Evolutionary conservation across 2,329 filamentous ascomycete species (phyloP), one percentile per base, ranked within the genome.

Genomic region (Penicillium sp.): DNA sequence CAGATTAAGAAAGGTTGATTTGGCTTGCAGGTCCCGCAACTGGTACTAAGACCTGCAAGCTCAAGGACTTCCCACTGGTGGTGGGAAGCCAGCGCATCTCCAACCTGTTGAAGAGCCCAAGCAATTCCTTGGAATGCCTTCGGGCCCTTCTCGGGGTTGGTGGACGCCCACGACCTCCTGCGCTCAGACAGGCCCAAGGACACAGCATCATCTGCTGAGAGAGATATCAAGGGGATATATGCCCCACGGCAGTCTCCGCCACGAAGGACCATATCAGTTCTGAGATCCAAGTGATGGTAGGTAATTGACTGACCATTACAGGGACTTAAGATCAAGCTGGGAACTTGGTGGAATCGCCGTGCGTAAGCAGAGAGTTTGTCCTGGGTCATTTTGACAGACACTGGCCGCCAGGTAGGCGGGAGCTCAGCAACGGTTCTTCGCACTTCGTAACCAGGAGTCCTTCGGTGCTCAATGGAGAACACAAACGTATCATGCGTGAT

Each of bases 401-500:
- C 39, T 21, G 39, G 39, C 39, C 46, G 27, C 50, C 50, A 53
- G 7, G 39, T 14, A 33, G 13, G 21, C 10, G 26, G 14, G n/a
- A 53, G n/a, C 42, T 53, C 73, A 2, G 79, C 83, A 31, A 85
- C 62, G 3, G 75, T 70, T 3, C 73, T 64, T 33, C 85, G 78
- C 6, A 72, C 57, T 45, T 82, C 77, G 19, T 80, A 78, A 37
- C 80, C 78, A 14, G 77, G 71, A 7, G 82, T 70, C 4, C 78
- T 74, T 9, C 72, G 69, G 55, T 79, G 78, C 47, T 82, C 77
- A 7, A 76, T 62, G 2, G 85, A 79, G 63, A 89, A 85, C 0
- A 88, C 81, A 62, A 86, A 87, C 2, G 68, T 69, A 65, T 88
- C 85, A 5, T 79, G 55, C 0, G 74, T 66, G 0, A 77, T 69